A percentile compares a stretch with the other conserved stretches of the same genome.
Evolutionary conservation across 1,139 yeast species (phyloP).

Genomic region (Zygosaccharomyces sapae): DNA sequence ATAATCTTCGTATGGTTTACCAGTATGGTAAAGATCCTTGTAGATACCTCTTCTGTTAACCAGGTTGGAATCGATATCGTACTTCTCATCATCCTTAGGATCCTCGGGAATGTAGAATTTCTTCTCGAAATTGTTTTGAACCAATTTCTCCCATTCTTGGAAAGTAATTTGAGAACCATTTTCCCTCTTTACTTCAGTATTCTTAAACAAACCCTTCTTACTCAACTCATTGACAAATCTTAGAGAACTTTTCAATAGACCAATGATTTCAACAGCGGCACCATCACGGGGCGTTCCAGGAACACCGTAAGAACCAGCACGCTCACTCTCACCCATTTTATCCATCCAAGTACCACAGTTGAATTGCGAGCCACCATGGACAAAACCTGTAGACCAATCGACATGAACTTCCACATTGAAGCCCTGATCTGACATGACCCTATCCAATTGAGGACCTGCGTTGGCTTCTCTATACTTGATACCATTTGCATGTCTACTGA

Average conservation of each 20-base stretch:
- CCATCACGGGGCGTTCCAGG: slow-evolving; percentile 99
- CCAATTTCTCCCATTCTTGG: slow-evolving; percentile 64
- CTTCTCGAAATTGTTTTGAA: slow-evolving; percentile 72
- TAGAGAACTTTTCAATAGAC: slow-evolving; percentile 76
- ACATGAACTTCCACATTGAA: slow-evolving; percentile 76
- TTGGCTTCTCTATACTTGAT: slow-evolving; percentile 89
- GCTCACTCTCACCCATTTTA: slow-evolving; percentile 92
- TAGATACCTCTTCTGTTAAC: slow-evolving; percentile 91
- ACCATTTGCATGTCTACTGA: slow-evolving; percentile 82
- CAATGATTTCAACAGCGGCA: slow-evolving; percentile 90
- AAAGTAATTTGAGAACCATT: slow-evolving; percentile 52
- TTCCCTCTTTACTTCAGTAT: slow-evolving; percentile 52
- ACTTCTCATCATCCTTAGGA: slow-evolving; percentile 51
- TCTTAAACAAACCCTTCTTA: slow-evolving; percentile 51
- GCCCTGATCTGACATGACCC: slow-evolving; percentile 90
- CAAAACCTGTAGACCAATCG: slow-evolving; percentile 85
- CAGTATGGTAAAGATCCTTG: slow-evolving; percentile 76
- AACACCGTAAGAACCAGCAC: slow-evolving; percentile 77
- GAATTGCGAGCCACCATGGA: slow-evolving; percentile 86
- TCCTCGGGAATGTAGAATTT: slow-evolving; percentile 71
- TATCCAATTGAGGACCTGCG: slow-evolving; percentile 83
- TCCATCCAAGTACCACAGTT: slow-evolving; percentile 99
- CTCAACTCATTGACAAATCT: slow-evolving; percentile 69
- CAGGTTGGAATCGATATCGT: slow-evolving; percentile 56
- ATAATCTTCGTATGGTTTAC: slow-evolving; percentile 89